Evolutionary conservation across 108 stramenopile genomes (phyloP).

Genomic region (Discostella pseudostelligera): DNA sequence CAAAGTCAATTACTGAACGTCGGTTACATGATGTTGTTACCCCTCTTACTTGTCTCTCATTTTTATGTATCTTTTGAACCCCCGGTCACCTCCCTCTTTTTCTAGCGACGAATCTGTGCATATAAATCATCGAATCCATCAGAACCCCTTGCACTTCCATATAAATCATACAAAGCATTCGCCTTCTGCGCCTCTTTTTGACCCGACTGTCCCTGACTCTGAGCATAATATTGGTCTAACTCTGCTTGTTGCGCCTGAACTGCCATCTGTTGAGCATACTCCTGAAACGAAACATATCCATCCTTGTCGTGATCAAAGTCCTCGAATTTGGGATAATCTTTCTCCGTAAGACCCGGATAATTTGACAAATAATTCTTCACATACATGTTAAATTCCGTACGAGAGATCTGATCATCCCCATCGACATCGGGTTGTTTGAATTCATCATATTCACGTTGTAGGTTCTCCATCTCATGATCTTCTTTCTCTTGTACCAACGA

Average conservation of each 20-base stretch:
- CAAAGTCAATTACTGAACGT: no score
- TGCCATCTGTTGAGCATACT: slow-evolving; percentile 91
- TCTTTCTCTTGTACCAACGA: slow-evolving; percentile 59
- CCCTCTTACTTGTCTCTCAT: no score
- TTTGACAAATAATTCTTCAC: slow-evolving; percentile 90
- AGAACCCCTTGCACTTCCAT: slow-evolving; percentile 37
- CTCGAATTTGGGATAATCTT: slow-evolving; percentile 95
- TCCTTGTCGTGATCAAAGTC: slow-evolving; percentile 95
- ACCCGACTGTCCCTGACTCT: slow-evolving; percentile 39
- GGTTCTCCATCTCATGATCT: slow-evolving; percentile 76
- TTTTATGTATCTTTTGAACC: neutral
- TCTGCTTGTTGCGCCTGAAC: slow-evolving; percentile 84
- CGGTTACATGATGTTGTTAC: no score
- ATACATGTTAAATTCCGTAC: slow-evolving; percentile 93
- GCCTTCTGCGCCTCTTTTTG: slow-evolving; percentile 47
- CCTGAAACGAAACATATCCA: slow-evolving; percentile 91
- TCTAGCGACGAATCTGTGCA: slow-evolving; percentile 41
- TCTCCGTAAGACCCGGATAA: slow-evolving; percentile 88
- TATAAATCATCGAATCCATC: slow-evolving; percentile 53
- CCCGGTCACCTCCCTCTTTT: neutral
- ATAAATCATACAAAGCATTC: slow-evolving; percentile 43
- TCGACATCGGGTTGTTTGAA: slow-evolving; percentile 97
- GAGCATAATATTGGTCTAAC: slow-evolving; percentile 53
- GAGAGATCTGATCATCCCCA: slow-evolving; percentile 91
- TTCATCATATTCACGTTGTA: slow-evolving; percentile 96